phyloP scores from a whole-genome alignment of 768 basidiomycete species.

The Suillus sp. region DNA sequence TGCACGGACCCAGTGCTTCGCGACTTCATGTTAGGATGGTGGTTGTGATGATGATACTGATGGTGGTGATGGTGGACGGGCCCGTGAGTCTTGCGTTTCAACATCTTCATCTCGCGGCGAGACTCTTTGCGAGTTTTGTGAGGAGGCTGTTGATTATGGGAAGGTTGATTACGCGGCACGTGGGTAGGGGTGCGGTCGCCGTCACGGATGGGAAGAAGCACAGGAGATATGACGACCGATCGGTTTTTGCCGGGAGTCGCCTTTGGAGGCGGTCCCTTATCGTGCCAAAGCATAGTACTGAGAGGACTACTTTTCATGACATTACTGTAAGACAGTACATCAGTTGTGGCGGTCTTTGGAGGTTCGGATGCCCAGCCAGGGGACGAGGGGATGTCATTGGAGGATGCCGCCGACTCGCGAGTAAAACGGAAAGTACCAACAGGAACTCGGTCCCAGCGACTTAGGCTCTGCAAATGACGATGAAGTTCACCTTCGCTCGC shows the following conservation, averaged over 20 bases:
- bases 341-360: conserved; percentile 19
- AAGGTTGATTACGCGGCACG: conserved; percentile 35
- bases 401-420: conserved; percentile 34
- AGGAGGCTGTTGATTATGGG: conserved; percentile 42
- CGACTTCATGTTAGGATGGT: conserved; percentile 65
- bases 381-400: conserved; percentile 28
- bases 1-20: conserved; percentile 59
- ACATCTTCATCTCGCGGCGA: conserved; percentile 65
- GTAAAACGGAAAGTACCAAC: conserved; percentile 74
- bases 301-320: conserved; percentile 59
- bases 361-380: conserved; percentile 34
- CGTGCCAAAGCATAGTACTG: conserved; percentile 56
- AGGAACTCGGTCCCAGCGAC: conserved; percentile 74
- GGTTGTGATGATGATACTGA: conserved; percentile 54
- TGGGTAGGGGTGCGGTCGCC: conserved; percentile 59
- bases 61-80: conserved; percentile 44
- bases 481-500: conserved; percentile 39
- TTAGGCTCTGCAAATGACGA: conserved; percentile 50
- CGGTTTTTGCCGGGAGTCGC: conserved; percentile 29
- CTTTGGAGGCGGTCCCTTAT: conserved; percentile 26
- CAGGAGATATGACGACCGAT: conserved; percentile 48
- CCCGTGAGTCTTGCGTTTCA: conserved; percentile 59
- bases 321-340: conserved; percentile 34
- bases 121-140: conserved; percentile 65
- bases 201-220: conserved; percentile 52